Base-by-base conservation (phyloP, 2,329 filamentous ascomycete genomes). In the Beauveria pseudobassiana region DNA sequence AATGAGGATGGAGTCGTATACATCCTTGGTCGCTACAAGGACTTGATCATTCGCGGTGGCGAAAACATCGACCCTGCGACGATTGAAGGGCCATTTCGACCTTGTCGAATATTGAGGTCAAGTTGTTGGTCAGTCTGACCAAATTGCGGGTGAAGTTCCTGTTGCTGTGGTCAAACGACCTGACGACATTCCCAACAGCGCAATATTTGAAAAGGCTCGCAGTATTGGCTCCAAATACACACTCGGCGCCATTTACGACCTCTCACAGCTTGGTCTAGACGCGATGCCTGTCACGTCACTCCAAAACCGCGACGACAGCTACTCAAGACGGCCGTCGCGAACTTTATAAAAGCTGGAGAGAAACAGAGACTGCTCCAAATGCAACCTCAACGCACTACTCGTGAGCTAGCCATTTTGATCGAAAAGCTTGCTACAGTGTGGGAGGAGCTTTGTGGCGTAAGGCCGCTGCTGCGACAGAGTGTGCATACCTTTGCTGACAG, bases 111-210 rank as follows among this genome's bases (percentile, higher is more conserved):
- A 64, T 61, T 16, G 42, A 61, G 10, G 72, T 68, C 73, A 78
- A 60, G 75, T 81, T 2, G 71, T 81, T 14, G 78, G 77, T 9
- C 68, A 76, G 1, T 70, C 73, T 2, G 77, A 81, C 64, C 71
- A 75, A 14, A 66, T 78, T 59, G 77, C 79, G 28, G 78, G 79
- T 4, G 78, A 82, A 64, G 72, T 82, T 3, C 76, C 77, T 0
- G 73, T 81, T 16, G 79, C 79, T 2, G 67, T 81, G 14, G 73
- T 79, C 28, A 67, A 70, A 38, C 63, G 74, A 3, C 70, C 74
- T 0, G 43, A 70, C n/a, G 65, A 67, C 3, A 64, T 67, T 0
- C 64, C 73, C 30, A 77, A 76, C 64, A 42, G 65, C 0, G 67
- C 71, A 20, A 65, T 76, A n/a, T 62, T 67, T 46, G 64, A 71